These are phyloP conservation scores for Saccharomyces hybrid DNA, from an alignment of 1,139 yeast species.

Conservation along the genomic window DNA sequence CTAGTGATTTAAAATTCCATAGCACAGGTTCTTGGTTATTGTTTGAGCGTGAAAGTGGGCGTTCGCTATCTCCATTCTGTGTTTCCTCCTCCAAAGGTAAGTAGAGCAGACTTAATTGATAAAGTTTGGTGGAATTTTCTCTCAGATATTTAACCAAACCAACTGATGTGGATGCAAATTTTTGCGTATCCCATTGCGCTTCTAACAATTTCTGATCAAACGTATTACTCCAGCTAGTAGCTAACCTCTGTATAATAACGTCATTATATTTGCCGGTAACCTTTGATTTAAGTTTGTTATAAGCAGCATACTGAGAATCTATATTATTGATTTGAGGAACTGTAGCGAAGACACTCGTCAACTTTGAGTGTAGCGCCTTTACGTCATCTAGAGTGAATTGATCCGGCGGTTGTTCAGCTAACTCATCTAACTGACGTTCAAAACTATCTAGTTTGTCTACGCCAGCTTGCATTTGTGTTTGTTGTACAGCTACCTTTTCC, in stretches of 20 bases:
- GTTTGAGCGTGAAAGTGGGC: background rate
- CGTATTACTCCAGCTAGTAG: conserved; percentile 9
- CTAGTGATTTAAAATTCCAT: conserved; percentile 52
- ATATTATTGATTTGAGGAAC: background rate
- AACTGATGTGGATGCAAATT: conserved; percentile 14
- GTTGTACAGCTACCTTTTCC: conserved; percentile 12
- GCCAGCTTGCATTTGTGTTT: conserved; percentile 12
- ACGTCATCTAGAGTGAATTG: conserved; percentile 2
- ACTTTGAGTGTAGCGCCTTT: conserved; percentile 6
- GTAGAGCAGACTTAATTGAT: conserved; percentile 37
- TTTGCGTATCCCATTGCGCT: conserved; percentile 26
- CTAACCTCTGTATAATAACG: conserved; percentile 1
- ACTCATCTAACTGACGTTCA: conserved; percentile 17
- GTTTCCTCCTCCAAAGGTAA: conserved; percentile 19
- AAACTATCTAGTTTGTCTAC: conserved; percentile 18
- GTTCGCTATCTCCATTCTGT: background rate
- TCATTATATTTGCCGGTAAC: conserved; percentile 1
- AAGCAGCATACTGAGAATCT: background rate
- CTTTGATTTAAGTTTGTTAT: background rate
- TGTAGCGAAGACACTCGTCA: background rate
- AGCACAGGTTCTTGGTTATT: conserved; percentile 40
- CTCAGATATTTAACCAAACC: conserved; percentile 13
- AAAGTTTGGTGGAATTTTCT: conserved; percentile 26
- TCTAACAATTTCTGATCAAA: conserved; percentile 11
- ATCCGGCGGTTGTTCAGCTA: conserved; percentile 7